phyloP scores from a whole-genome alignment of 2,329 filamentous ascomycete genomes.

The Metarhizium sp. region DNA sequence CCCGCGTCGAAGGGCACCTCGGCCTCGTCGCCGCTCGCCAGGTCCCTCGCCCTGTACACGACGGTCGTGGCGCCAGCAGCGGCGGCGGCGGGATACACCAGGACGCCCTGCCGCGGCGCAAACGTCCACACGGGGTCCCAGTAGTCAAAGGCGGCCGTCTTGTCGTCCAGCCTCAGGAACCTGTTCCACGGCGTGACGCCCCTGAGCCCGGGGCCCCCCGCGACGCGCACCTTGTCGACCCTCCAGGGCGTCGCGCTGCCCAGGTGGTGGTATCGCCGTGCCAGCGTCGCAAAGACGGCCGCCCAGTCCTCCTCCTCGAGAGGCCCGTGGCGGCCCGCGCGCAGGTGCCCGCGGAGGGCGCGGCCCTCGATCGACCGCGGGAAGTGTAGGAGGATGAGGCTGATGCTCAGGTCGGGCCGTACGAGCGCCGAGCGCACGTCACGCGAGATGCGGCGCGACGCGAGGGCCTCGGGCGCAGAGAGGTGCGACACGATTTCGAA shows the following conservation, averaged over 20 bases:
- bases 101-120: slow-evolving; percentile 38
- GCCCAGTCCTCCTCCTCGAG: slow-evolving; percentile 26
- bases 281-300: slow-evolving; percentile 28
- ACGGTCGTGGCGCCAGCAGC: no score
- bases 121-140: slow-evolving; percentile 45
- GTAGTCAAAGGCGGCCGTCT: slow-evolving; percentile 30
- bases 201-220: no score
- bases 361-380: slow-evolving; percentile 27
- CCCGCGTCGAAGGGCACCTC: no score
- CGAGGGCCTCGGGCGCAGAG: slow-evolving; percentile 37
- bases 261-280: no score
- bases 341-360: slow-evolving; percentile 15
- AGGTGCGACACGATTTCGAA: slow-evolving; percentile 41
- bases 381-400: slow-evolving; percentile 34
- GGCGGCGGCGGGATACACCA: slow-evolving; percentile 25
- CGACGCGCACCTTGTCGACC: no score
- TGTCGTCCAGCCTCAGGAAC: no score
- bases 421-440: slow-evolving; percentile 40
- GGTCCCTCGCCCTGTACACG: no score
- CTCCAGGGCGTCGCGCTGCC: no score
- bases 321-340: slow-evolving; percentile 1
- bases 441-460: slow-evolving; percentile 42
- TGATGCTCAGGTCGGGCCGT: slow-evolving; percentile 33
- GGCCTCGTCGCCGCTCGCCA: no score
- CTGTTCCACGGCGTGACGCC: no score